Conservation (phyloP, 768 basidiomycete species). For the Boletus tomentosulus region DNA sequence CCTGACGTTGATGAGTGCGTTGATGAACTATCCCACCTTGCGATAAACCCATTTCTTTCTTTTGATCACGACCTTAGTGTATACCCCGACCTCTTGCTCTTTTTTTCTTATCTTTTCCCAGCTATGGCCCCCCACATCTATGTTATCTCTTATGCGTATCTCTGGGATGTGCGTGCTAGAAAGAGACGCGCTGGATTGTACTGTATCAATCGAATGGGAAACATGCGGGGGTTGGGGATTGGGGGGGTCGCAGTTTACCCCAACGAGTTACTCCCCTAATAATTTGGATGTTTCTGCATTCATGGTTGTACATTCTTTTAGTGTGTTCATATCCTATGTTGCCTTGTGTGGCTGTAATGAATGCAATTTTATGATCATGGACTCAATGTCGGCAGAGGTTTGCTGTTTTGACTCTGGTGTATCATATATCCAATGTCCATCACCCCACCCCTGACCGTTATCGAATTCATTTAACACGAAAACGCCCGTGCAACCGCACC, state of each 20-base stretch:
- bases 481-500: neutral
- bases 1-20: constrained; percentile 12
- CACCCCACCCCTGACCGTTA: no score
- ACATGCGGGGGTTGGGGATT: neutral
- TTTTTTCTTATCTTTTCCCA: neutral
- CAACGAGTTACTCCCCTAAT: constrained; percentile 5
- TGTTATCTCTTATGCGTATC: constrained; percentile 15
- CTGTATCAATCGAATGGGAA: constrained; percentile 8
- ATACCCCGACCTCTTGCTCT: neutral
- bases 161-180: constrained; percentile 6
- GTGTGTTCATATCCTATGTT: neutral
- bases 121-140: constrained; percentile 13
- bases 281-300: neutral
- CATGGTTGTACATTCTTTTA: neutral
- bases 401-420: no score
- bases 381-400: neutral
- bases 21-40: neutral
- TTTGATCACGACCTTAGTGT: constrained; percentile 4
- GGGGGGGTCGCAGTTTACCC: neutral
- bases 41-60: neutral
- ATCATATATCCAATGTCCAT: no score
- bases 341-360: neutral
- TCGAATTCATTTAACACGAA: neutral
- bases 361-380: neutral
- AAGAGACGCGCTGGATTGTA: constrained; percentile 9